These are phyloP conservation scores for Globisporangium orthogonon DNA, from an alignment of 352 stramenopile species.

Conservation along the genomic window DNA sequence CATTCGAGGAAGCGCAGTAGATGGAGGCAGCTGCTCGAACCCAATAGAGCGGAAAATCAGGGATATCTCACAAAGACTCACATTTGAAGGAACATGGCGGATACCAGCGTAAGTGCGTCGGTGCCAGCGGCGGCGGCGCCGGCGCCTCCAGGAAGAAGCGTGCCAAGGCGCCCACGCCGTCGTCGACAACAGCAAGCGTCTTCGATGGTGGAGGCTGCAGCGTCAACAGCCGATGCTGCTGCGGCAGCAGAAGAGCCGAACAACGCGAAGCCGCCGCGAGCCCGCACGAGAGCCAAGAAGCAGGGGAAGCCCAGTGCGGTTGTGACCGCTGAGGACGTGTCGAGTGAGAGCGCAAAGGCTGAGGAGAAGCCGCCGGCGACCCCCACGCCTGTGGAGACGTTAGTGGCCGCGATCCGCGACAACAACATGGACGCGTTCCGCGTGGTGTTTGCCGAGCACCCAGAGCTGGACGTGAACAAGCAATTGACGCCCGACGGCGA, in stretches of 20 bases:
- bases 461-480: constrained; percentile 30
- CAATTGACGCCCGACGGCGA: constrained; percentile 28
- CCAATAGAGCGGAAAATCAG: too few species aligned
- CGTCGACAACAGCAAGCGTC: not conserved
- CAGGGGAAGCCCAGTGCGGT: not conserved
- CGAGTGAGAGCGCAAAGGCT: not conserved
- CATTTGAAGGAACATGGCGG: not conserved
- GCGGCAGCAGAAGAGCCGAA: not conserved
- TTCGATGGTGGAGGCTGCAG: not conserved
- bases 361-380: not conserved
- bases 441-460: constrained; percentile 3
- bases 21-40: too few species aligned
- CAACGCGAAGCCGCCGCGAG: not conserved
- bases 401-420: constrained; percentile 13
- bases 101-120: not conserved
- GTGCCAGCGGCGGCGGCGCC: too few species aligned
- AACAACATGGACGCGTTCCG: constrained; percentile 9
- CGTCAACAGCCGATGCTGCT: not conserved
- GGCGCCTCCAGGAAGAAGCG: not conserved
- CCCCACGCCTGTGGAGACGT: constrained; percentile 9
- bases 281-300: not conserved
- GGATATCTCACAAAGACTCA: too few species aligned
- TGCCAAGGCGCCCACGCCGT: not conserved
- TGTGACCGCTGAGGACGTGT: not conserved
- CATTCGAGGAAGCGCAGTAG: too few species aligned